Base-by-base conservation (phyloP, 805 yeast genomes). In the Candida oleophila region DNA sequence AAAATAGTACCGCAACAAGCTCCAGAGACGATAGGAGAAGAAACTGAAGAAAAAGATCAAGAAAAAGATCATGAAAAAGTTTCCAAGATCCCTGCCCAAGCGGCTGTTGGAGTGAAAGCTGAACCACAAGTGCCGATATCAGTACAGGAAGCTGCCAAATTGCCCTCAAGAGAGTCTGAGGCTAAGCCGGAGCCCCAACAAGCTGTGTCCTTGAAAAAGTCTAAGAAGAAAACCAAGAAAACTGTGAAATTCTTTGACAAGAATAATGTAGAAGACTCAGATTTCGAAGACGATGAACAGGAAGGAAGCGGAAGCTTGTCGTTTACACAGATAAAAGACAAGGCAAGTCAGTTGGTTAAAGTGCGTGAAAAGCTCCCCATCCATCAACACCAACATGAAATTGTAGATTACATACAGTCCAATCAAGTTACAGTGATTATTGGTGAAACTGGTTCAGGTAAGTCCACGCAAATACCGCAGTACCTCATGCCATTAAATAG, bases 381-480 rank as follows among this genome's bases (percentile, higher is more conserved):
- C 22, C 89, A 76, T 64, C 82, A 78, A 53, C 88, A 87, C 50
- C 81, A 81, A 55, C 82, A 80, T 38, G 76, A 80, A 44, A 77
- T 92, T 15, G 60, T 87, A 49, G 67, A 75, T 8, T 78, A 81
- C 50, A 59, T 92, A 2, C 47, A 66, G 2, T 49, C 67, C 9
- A 78, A 84, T 55, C 83, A 78, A 51, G 95, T 90, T 3, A 82
- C 91, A 0, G 81, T 92, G 1, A 74, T 92, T 16, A 87, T 94
- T 60, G 98, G 98, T 66, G 98, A 92, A 61, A 92, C 99, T 0
- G 99, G 99, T 66, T 89, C 96, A 5, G 98, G 98, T 73, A 92
- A 92, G 62, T 91, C 98, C 3, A 92, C 99, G 0, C 99, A 92
- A 69, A 83, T 92, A 41, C 98, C 99, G 0, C 98, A 92, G 61